Evolutionary conservation across 495 filamentous ascomycete genomes (phyloP), one percentile per base, ranked within the genome.

Genomic region (Penicillium angulare): DNA sequence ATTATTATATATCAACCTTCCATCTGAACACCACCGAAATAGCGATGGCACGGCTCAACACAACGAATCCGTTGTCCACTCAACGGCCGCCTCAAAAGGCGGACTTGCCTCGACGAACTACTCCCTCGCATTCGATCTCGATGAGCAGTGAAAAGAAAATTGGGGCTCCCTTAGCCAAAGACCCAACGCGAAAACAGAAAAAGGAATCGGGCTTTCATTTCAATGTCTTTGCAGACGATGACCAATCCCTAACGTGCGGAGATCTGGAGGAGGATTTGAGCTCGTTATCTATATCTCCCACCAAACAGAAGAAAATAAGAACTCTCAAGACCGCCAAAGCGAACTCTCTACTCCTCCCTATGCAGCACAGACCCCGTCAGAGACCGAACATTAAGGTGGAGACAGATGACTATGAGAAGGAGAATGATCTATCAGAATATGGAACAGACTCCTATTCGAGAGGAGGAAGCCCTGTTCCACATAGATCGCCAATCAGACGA

Each of bases 361-460:
- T 63, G 9, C 43, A 59, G 18, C 58, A 56, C 36, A 56, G 49
- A 15, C 56, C 61, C 27, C 61, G 59, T 21, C 55, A 50, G 32
- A 55, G 64, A 27, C 54, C 46, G 17, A 59, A 35, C 12, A 36
- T 64, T 21, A 71, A 68, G 46, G 53, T 60, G 36, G 63, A 66
- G 42, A 60, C 52, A 8, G 63, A 64, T 40, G 68, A 71, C 44
- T 71, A 71, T 45, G 71, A 73, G 44, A 77, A 77, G 52, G 73
- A 77, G 36, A 75, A 77, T 48, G 65, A 74, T 29, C 61, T 67
- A 3, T 42, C 59, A 6, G 71, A 70, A 22, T 53, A 67, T 10
- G 56, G 45, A 15, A 43, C 47, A 12, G 58, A 64, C 12, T 32
- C 41, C 20, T 27, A 43, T 33, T 32, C 49, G 16, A 20, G 50